Conservation (phyloP, 441 rosid species). For the Gossypium schwendimanii region DNA sequence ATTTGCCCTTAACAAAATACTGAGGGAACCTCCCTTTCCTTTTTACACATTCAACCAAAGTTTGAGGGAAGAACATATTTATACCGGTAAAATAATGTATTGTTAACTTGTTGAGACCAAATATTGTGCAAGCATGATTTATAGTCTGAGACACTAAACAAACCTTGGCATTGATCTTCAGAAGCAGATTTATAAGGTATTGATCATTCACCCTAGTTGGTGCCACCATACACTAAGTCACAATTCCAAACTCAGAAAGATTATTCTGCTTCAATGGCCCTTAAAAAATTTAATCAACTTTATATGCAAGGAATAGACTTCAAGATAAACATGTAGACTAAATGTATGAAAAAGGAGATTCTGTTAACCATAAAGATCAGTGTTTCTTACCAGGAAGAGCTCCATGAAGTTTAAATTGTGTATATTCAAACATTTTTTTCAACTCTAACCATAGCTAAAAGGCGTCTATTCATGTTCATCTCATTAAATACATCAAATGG, state of each 20-base stretch:
- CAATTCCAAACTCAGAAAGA: constrained; percentile 46
- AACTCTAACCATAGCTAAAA: constrained; percentile 32
- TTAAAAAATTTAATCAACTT: constrained; percentile 1
- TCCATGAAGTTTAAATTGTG: constrained; percentile 28
- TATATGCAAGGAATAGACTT: background rate
- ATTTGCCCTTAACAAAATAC: no score
- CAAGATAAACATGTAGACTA: background rate
- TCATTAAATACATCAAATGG: constrained; percentile 31
- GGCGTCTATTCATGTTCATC: constrained; percentile 20
- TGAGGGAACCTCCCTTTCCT: no score
- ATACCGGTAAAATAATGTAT: no score
- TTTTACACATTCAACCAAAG: no score
- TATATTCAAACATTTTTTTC: constrained; percentile 39
- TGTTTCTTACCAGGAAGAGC: constrained; percentile 49
- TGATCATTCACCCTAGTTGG: constrained; percentile 48
- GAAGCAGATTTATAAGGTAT: constrained; percentile 47
- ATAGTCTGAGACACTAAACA: background rate
- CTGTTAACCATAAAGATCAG: constrained; percentile 41
- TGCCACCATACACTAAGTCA: constrained; percentile 44
- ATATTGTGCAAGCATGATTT: no score
- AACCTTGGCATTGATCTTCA: constrained; percentile 65
- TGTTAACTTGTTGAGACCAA: no score
- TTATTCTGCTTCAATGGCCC: constrained; percentile 57
- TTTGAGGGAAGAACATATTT: no score
- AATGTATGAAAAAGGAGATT: background rate